Evolutionary conservation across 768 basidiomycete species (phyloP).

Genomic region (Steccherinum ochraceum): DNA sequence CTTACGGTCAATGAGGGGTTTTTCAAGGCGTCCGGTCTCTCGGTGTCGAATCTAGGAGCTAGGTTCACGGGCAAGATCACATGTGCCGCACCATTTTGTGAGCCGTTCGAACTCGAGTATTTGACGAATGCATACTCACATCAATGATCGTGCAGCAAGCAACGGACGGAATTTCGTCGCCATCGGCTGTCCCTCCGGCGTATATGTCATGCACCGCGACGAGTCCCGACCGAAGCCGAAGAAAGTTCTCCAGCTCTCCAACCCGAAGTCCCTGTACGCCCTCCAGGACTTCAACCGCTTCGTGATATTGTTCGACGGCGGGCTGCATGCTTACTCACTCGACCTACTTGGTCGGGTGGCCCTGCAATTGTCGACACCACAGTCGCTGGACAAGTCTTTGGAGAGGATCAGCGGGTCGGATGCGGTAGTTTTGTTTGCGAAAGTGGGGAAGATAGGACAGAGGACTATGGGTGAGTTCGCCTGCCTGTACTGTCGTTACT

Average conservation of each 20-base stretch:
- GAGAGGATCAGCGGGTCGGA: slow-evolving; percentile 57
- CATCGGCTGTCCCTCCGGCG: slow-evolving; percentile 59
- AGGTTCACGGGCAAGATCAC: slow-evolving; percentile 53
- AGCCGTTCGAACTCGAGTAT: slow-evolving; percentile 19
- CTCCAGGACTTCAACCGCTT: slow-evolving; percentile 61
- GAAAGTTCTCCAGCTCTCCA: slow-evolving; percentile 45
- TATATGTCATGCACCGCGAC: slow-evolving; percentile 46
- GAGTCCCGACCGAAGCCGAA: slow-evolving; percentile 41
- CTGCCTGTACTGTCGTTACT: background rate
- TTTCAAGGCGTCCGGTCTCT: slow-evolving; percentile 38
- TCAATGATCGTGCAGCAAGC: slow-evolving; percentile 41
- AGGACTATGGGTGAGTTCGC: slow-evolving; percentile 49
- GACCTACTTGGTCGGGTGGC: slow-evolving; percentile 61
- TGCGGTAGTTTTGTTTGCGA: slow-evolving; percentile 55
- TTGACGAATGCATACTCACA: no score
- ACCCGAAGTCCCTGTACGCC: slow-evolving; percentile 49
- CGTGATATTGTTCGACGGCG: slow-evolving; percentile 53
- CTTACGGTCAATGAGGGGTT: slow-evolving; percentile 52
- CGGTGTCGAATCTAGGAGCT: slow-evolving; percentile 10
- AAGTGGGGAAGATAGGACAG: slow-evolving; percentile 44
- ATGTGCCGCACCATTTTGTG: slow-evolving; percentile 61
- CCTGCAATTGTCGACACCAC: slow-evolving; percentile 38
- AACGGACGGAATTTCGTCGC: slow-evolving; percentile 53
- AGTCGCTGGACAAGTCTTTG: slow-evolving; percentile 46
- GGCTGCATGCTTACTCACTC: slow-evolving; percentile 61